phyloP scores from a whole-genome alignment of 1,284 basidiomycete species.

The Melampsora americana region DNA sequence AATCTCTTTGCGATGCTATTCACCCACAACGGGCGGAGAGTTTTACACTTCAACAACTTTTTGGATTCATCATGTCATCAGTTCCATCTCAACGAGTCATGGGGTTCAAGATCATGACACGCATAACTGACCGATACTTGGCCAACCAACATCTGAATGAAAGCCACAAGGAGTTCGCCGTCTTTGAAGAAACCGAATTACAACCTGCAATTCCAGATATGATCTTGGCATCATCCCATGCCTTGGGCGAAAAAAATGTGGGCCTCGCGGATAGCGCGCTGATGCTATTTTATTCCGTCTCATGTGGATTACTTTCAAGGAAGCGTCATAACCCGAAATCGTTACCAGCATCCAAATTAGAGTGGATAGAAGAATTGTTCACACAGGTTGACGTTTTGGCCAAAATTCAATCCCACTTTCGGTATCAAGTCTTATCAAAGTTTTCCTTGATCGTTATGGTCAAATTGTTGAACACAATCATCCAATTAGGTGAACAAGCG shows the following conservation, averaged over 20 bases:
- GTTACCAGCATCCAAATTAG: conserved; percentile 14
- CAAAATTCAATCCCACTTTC: conserved; percentile 31
- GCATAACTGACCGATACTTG: conserved; percentile 32
- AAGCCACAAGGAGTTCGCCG: background rate
- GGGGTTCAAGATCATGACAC: conserved; percentile 39
- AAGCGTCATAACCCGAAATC: conserved; percentile 11
- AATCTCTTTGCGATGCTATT: background rate
- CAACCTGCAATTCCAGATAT: conserved; percentile 24
- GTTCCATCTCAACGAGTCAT: conserved; percentile 39
- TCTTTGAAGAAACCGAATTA: conserved; percentile 12
- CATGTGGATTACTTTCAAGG: background rate
- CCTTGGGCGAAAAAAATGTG: conserved; percentile 32
- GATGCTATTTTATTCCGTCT: conserved; percentile 21
- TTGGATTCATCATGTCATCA: conserved; percentile 34
- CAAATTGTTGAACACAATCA: conserved; percentile 21
- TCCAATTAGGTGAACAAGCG: conserved; percentile 19
- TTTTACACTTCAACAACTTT: conserved; percentile 27
- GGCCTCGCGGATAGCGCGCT: conserved; percentile 25
- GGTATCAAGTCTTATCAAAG: conserved; percentile 25
- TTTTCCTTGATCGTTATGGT: conserved; percentile 16
- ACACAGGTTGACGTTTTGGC: conserved; percentile 21
- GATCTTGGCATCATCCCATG: conserved; percentile 27
- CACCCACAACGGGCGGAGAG: conserved; percentile 25
- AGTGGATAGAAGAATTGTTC: conserved; percentile 37
- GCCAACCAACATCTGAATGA: background rate